Percentiles rank a stretch among this genome's conserved stretches.
These are phyloP conservation scores for Podila epigama DNA, from an alignment of 192 early-diverging fungal genomes.

Conservation along the genomic window DNA sequence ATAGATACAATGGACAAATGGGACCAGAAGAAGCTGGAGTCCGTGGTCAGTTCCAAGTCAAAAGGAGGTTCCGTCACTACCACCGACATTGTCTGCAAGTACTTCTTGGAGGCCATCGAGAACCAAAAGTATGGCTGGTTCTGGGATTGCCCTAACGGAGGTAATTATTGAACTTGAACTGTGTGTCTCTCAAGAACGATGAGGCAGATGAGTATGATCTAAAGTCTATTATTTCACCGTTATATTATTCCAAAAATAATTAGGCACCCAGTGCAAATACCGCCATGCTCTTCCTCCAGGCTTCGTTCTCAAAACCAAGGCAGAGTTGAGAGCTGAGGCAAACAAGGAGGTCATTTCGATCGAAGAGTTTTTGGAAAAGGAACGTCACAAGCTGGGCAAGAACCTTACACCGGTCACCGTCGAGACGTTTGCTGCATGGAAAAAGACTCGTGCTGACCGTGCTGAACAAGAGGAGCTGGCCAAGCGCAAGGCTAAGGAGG, in stretches of 20 bases:
- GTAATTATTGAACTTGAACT: constrained; percentile 42
- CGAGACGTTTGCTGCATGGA: constrained; percentile 94
- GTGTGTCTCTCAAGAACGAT: too few relatives aligned
- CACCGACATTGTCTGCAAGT: constrained; percentile 99
- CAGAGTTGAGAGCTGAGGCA: constrained; percentile 76
- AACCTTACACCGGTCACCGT: constrained; percentile 95
- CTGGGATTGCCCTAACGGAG: constrained; percentile 99
- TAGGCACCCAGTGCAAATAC: constrained; percentile 89
- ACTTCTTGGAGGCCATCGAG: constrained; percentile 97
- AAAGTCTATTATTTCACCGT: background rate
- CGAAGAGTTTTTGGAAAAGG: constrained; percentile 97
- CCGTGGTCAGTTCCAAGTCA: constrained; percentile 75
- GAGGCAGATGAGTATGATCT: background rate
- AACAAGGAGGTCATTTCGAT: constrained; percentile 88
- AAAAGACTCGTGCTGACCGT: constrained; percentile 80
- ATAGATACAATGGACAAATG: constrained; percentile 95
- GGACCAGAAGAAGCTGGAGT: constrained; percentile 92
- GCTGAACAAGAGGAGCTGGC: constrained; percentile 71
- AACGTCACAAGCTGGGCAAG: constrained; percentile 92
- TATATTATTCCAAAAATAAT: background rate
- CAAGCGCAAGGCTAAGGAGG: constrained; percentile 82
- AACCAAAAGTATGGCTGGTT: constrained; percentile 98
- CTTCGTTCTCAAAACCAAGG: constrained; percentile 93
- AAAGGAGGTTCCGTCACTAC: constrained; percentile 81
- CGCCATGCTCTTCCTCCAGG: constrained; percentile 96